A percentile compares a stretch with the other conserved stretches of the same genome.
These are phyloP conservation scores for Chiua sp. DNA, from an alignment of 1,284 basidiomycete species.

Conservation along the genomic window DNA sequence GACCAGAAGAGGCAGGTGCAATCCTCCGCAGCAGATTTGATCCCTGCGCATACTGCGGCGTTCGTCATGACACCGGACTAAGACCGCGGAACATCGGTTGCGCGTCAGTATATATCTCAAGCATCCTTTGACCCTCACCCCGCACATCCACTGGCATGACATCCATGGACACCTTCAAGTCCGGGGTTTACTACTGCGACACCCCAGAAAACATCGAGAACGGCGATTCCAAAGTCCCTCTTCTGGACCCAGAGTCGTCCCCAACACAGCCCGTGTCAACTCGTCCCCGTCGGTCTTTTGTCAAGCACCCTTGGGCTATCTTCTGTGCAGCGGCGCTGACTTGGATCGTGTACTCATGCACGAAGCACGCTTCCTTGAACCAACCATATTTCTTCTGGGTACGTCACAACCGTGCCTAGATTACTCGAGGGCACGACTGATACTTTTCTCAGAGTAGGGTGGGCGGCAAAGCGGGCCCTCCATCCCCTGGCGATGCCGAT, in stretches of 20 bases:
- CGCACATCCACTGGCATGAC: too few relatives aligned
- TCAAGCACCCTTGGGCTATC: slow-evolving; percentile 15
- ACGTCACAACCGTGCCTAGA: background rate
- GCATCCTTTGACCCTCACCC: background rate
- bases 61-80: background rate
- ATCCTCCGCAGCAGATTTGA: background rate
- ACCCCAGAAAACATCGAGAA: slow-evolving; percentile 24
- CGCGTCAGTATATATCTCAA: background rate
- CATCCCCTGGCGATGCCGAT: slow-evolving; percentile 1
- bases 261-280: background rate
- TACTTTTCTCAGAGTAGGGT: slow-evolving; percentile 7
- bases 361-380: slow-evolving; percentile 6
- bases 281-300: background rate
- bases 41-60: background rate
- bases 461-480: background rate
- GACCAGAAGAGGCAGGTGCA: background rate
- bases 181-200: slow-evolving; percentile 4
- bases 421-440: background rate
- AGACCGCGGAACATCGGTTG: background rate
- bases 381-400: slow-evolving; percentile 15
- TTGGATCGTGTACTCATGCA: slow-evolving; percentile 20
- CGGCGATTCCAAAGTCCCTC: slow-evolving; percentile 10
- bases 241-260: background rate
- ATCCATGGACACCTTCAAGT: slow-evolving; percentile 25
- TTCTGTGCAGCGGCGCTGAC: slow-evolving; percentile 8